Conservation (phyloP, 192 early-diverging fungal genomes). For the Coemansia reversa region DNA sequence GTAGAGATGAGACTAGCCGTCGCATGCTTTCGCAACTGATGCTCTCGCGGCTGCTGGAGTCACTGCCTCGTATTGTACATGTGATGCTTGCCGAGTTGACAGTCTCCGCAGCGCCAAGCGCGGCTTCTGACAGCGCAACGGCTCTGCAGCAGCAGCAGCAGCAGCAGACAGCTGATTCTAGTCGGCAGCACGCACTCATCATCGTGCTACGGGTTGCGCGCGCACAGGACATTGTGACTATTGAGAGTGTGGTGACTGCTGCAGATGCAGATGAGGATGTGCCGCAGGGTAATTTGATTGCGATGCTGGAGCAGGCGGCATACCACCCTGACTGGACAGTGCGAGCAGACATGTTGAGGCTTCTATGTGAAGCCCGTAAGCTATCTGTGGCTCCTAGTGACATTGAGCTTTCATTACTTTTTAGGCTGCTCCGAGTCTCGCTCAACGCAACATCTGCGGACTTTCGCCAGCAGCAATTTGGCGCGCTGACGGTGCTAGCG, state of each 20-base stretch:
- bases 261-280: conserved; percentile 9
- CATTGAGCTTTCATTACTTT: conserved; percentile 66
- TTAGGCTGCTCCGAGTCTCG: conserved; percentile 68
- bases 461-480: conserved; percentile 75
- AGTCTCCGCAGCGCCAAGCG: neutral
- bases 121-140: conserved; percentile 10
- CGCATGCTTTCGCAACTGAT: conserved; percentile 46
- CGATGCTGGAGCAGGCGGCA: conserved; percentile 62
- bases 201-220: conserved; percentile 47
- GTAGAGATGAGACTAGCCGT: conserved; percentile 44
- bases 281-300: conserved; percentile 8
- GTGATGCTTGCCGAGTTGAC: conserved; percentile 23
- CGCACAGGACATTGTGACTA: conserved; percentile 32
- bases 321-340: conserved; percentile 70
- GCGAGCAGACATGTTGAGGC: conserved; percentile 74
- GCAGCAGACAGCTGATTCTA: conserved; percentile 26
- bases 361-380: conserved; percentile 79
- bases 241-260: conserved; percentile 21
- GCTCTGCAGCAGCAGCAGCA: conserved; percentile 11
- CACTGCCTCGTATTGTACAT: conserved; percentile 24
- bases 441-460: conserved; percentile 73
- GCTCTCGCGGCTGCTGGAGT: conserved; percentile 23
- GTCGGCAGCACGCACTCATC: conserved; percentile 51
- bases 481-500: conserved; percentile 61
- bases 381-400: conserved; percentile 60